Percentiles rank a stretch among this genome's conserved stretches.
phyloP scores from a whole-genome alignment of 2,329 filamentous ascomycete species.

The Trichoderma cornu-damae region DNA sequence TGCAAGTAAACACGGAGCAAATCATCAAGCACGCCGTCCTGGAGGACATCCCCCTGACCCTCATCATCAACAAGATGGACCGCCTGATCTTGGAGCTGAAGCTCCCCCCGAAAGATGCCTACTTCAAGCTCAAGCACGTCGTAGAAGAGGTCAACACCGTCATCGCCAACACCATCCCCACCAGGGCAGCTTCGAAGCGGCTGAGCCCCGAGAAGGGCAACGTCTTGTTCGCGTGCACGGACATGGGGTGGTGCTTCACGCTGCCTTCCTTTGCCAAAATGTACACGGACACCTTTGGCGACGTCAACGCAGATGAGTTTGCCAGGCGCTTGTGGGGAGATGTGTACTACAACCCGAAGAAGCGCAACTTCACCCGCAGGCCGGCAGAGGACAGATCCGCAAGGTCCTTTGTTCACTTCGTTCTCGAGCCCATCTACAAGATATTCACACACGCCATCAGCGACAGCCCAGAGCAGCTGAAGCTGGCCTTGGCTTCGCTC shows the following conservation, averaged over 20 bases:
- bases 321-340: constrained; percentile 88
- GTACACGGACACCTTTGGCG: constrained; percentile 85
- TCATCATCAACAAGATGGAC: constrained; percentile 97
- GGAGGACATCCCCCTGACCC: constrained; percentile 79
- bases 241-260: constrained; percentile 96
- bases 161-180: constrained; percentile 82
- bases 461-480: constrained; percentile 79
- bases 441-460: constrained; percentile 93
- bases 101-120: constrained; percentile 88
- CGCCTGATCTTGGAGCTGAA: constrained; percentile 90
- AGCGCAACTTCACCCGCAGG: constrained; percentile 88
- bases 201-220: constrained; percentile 96
- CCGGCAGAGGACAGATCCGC: constrained; percentile 72
- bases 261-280: constrained; percentile 90
- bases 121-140: constrained; percentile 99
- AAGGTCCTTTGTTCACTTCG: constrained; percentile 87
- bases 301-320: constrained; percentile 78
- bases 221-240: constrained; percentile 90
- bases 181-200: constrained; percentile 70
- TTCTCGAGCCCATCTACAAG: constrained; percentile 97
- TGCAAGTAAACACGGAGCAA: constrained; percentile 96
- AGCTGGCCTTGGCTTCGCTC: constrained; percentile 68
- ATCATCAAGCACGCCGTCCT: constrained; percentile 94
- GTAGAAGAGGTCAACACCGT: constrained; percentile 96
- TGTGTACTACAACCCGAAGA: constrained; percentile 88